Evolutionary conservation across 495 filamentous ascomycete species (phyloP), one percentile per base, ranked within the genome.

Genomic region (Aspergillus funiculosus): DNA sequence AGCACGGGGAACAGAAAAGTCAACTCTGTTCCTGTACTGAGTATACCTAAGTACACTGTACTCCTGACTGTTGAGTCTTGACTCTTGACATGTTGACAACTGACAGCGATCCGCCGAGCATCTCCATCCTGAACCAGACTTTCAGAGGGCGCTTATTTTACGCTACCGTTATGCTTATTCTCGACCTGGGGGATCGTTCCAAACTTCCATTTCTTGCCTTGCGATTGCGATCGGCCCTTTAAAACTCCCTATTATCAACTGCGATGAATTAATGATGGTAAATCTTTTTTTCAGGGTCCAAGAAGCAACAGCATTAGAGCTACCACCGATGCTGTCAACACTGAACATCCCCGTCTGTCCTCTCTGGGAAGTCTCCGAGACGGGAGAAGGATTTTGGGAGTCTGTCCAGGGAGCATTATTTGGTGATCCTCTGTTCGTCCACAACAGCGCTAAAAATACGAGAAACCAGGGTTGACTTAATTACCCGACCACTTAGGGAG

Each of bases 101-200:
- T 34, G 37, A 42, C 43, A 39, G 47, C 34, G 51, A 43, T 46
- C 46, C 36, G 47, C 27, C 44, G 38, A 39, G 21, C 36, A 50
- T 59, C 47, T 41, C 52, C 53, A 56, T 51, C 28, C 26, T 47
- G 57, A 54, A 59, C 57, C 57, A 52, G 40, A 59, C 43, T 59
- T 53, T 53, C 34, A 28, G 41, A 20, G 27, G 22, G 48, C 53
- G 52, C 52, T 53, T 59, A 53, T 43, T 48, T 50, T 51, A 56
- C 56, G 57, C 53, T 59, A 56, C 52, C 29, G 40, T 56, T 59
- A 59, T 59, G 57, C 57, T 59, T 59, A 59, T 59, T 56, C 51
- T 29, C 37, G 42, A 30, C 41, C 45, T 54, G 41, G 47, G 43
- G 45, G 42, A 41, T 27, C 21, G 36, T 49, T 51, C 47, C 25